Evolutionary conservation across 2,329 filamentous ascomycete genomes (phyloP), one percentile per base, ranked within the genome.

Genomic region (Didymella lethalis): DNA sequence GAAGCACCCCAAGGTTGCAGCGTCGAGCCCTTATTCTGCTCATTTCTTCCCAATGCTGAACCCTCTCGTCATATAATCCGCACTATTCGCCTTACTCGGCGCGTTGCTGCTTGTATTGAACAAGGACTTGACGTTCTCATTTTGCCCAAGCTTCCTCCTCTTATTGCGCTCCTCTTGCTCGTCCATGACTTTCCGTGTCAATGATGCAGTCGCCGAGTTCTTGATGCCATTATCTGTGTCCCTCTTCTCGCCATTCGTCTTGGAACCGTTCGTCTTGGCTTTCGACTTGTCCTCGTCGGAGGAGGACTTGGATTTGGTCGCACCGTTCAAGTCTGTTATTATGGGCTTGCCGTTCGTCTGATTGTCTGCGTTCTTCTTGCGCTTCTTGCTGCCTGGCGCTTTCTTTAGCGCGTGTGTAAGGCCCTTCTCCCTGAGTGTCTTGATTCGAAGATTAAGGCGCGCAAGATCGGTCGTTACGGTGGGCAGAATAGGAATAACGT

Each of bases 341-440:
- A 4, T 23, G 2, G 18, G 11, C 3, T 38, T 2, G 59, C 64
- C 23, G 61, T 67, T 36, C 65, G 69, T 11, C 5, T 46, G 32
- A 18, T 61, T 61, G 26, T 71, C 67, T 10, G 81, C 81, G 47
- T 86, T 85, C 41, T 66, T 70, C 79, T 93, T 92, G 77, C 92
- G 89, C 80, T 92, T 93, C 69, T 87, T 87, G 32, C 79, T 81
- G 0, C 84, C 83, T 2, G 81, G 76, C 0, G 81, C 88, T 77
- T 97, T 97, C 79, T 97, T 98, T 34, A 98, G 79, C 0, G 89
- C 92, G 75, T 99, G 95, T 1, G 93, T 87, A 26, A 98, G 81
- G 0, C 92, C 91, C 29, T 87, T 84, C 3, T 88, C 85, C 45
- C 84, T 86, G 14, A 99, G 80, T n/a, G 82, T 86, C 45, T 89